A percentile compares a stretch with the other conserved stretches of the same genome.
phyloP scores from a whole-genome alignment of 1,139 yeast genomes.

The Scheffersomyces illinoinensis region DNA sequence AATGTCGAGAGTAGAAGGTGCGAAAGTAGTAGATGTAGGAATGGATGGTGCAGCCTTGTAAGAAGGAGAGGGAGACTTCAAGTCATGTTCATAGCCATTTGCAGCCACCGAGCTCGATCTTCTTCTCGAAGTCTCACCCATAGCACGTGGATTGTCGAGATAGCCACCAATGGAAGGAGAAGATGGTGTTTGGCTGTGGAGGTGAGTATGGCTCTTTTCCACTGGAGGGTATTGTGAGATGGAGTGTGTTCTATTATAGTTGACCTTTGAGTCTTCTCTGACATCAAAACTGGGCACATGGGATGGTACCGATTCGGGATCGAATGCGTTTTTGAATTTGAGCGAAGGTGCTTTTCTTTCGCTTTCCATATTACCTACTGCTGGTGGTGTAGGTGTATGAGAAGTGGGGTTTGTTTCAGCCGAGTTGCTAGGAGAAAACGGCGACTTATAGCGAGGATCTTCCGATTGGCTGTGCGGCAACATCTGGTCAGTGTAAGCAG shows the following conservation, averaged over 20 bases:
- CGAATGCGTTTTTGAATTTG: neutral
- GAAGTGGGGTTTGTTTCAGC: slow-evolving; percentile 10
- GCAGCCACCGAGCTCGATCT: slow-evolving; percentile 8
- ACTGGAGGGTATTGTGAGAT: slow-evolving; percentile 15
- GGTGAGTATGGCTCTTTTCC: slow-evolving; percentile 8
- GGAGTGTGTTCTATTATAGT: slow-evolving; percentile 10
- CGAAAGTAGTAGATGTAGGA: slow-evolving; percentile 1
- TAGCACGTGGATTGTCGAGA: slow-evolving; percentile 15
- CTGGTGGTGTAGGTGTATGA: slow-evolving; percentile 9
- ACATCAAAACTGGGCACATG: neutral
- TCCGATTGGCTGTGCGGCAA: slow-evolving; percentile 2
- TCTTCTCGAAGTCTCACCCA: slow-evolving; percentile 1
- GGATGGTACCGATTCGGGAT: neutral
- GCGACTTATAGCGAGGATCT: slow-evolving; percentile 10
- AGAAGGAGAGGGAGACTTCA: slow-evolving; percentile 9
- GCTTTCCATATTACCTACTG: neutral
- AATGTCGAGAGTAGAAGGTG: neutral
- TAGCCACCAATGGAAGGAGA: slow-evolving; percentile 20
- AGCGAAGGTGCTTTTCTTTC: neutral
- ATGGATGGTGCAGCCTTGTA: slow-evolving; percentile 2
- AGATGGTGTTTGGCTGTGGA: neutral
- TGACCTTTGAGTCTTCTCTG: slow-evolving; percentile 2
- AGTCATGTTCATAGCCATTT: slow-evolving; percentile 4
- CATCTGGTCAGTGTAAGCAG: neutral
- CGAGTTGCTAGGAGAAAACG: slow-evolving; percentile 11